Conservation (phyloP, 345 rosid genomes). For the Linum usitatissimum region DNA sequence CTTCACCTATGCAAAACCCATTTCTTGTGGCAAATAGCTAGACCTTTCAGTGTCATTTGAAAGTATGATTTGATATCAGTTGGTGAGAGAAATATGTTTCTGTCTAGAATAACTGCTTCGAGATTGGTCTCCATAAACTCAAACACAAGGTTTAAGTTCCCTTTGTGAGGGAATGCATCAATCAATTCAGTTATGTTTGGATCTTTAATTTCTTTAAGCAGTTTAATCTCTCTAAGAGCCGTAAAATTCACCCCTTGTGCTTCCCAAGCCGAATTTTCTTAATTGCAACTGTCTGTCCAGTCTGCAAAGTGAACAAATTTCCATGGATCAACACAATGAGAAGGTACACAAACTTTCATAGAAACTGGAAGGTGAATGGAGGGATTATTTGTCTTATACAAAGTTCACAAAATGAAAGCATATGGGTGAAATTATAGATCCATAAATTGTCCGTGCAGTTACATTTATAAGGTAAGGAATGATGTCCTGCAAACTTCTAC, state of each 20-base stretch:
- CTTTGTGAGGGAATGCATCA: slow-evolving; percentile 94
- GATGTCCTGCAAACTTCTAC: too few relatives aligned
- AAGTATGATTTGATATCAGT: slow-evolving; percentile 84
- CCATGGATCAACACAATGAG: too few relatives aligned
- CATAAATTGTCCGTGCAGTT: too few relatives aligned
- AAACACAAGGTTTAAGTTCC: slow-evolving; percentile 87
- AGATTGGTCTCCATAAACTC: slow-evolving; percentile 98
- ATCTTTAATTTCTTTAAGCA: slow-evolving; percentile 81
- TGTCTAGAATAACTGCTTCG: slow-evolving; percentile 84
- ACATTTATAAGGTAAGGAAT: too few relatives aligned
- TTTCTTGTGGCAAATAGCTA: slow-evolving; percentile 77
- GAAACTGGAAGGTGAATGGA: too few relatives aligned
- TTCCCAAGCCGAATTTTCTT: slow-evolving; percentile 89
- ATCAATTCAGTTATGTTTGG: slow-evolving; percentile 74
- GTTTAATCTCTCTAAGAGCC: slow-evolving; percentile 88
- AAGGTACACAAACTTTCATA: too few relatives aligned
- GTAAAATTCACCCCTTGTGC: slow-evolving; percentile 91
- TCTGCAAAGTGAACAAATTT: slow-evolving; percentile 33
- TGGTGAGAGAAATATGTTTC: slow-evolving; percentile 80
- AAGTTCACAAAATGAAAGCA: too few relatives aligned
- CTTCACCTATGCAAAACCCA: slow-evolving; percentile 89
- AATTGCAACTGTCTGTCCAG: slow-evolving; percentile 78
- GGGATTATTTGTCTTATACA: too few relatives aligned
- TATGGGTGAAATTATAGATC: too few relatives aligned
- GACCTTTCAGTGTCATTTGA: slow-evolving; percentile 87